phyloP scores from a whole-genome alignment of 192 early-diverging fungal genomes.

The Coemansia umbellata region DNA sequence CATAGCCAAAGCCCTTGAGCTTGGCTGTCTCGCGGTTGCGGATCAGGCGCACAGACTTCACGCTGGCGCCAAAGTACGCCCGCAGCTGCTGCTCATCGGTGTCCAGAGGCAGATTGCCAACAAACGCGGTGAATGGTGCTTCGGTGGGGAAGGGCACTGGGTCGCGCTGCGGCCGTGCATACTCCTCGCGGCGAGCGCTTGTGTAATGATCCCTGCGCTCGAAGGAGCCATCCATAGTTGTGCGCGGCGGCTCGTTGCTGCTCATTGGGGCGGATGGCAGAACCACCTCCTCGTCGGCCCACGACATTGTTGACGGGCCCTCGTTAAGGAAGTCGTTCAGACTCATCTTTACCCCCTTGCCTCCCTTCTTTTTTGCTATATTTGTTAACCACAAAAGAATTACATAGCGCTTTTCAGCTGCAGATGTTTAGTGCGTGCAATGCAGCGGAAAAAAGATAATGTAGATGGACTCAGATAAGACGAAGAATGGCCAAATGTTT shows the following conservation, averaged over 20 bases:
- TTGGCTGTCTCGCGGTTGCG: conserved; percentile 72
- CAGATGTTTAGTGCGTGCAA: neutral
- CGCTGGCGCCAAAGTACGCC: conserved; percentile 69
- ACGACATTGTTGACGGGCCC: conserved; percentile 41
- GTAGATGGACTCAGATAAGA: too few species aligned
- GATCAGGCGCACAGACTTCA: conserved; percentile 76
- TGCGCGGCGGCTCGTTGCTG: conserved; percentile 3
- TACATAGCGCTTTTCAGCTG: neutral
- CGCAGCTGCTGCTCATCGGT: conserved; percentile 71
- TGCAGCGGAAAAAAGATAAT: neutral
- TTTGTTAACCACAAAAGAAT: too few species aligned
- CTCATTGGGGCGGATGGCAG: conserved; percentile 75
- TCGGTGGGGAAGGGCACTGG: conserved; percentile 70
- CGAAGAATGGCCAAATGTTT: too few species aligned
- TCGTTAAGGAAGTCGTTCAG: conserved; percentile 69
- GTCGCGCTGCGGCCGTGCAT: conserved; percentile 17
- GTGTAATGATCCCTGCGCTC: conserved; percentile 33
- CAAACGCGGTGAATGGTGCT: conserved; percentile 85
- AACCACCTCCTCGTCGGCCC: conserved; percentile 91
- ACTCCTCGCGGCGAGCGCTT: too few species aligned
- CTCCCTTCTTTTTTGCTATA: conserved; percentile 71
- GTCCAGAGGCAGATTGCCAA: conserved; percentile 91
- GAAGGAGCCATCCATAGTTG: conserved; percentile 27
- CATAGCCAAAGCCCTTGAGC: conserved; percentile 93
- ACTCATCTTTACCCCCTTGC: conserved; percentile 66